These are phyloP conservation scores for Tulasnella sp. DNA, from an alignment of 768 basidiomycete species.

Conservation along the genomic window DNA sequence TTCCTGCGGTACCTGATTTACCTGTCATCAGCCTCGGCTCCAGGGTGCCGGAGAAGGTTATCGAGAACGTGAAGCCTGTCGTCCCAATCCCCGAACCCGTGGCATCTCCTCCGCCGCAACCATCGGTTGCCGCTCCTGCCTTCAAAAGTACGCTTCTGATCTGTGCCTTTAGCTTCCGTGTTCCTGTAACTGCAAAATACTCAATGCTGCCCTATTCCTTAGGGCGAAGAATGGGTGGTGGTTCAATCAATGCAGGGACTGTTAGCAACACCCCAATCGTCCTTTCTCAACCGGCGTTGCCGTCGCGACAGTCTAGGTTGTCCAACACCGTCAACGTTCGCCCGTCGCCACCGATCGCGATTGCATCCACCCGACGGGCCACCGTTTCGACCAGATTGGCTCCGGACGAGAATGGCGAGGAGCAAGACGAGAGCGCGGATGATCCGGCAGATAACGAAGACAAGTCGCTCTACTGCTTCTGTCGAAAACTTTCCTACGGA, in stretches of 20 bases:
- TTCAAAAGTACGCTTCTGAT: not conserved
- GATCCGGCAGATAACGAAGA: constrained; percentile 42
- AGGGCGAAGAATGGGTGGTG: not conserved
- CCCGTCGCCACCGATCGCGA: constrained; percentile 24
- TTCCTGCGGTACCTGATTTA: not conserved
- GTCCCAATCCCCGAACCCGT: constrained; percentile 8
- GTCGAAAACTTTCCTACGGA: constrained; percentile 51
- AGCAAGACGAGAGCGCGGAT: constrained; percentile 29
- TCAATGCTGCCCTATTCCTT: too few relatives aligned
- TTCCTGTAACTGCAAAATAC: too few relatives aligned
- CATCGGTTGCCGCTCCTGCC: not conserved
- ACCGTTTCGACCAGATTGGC: constrained; percentile 32
- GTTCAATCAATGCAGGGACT: not conserved
- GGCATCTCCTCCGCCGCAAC: not conserved
- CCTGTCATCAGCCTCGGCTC: not conserved
- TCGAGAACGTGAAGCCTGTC: constrained; percentile 3
- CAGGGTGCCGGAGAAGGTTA: constrained; percentile 19
- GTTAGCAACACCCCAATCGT: constrained; percentile 13
- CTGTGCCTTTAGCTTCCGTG: too few relatives aligned
- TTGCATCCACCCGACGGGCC: constrained; percentile 22
- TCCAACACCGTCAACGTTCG: constrained; percentile 24
- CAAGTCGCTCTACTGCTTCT: constrained; percentile 50
- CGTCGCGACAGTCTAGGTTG: constrained; percentile 14
- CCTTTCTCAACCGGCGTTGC: constrained; percentile 11
- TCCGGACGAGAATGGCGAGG: constrained; percentile 30